phyloP scores from a whole-genome alignment of 2,329 filamentous ascomycete species.

The Aspergillus tanneri region DNA sequence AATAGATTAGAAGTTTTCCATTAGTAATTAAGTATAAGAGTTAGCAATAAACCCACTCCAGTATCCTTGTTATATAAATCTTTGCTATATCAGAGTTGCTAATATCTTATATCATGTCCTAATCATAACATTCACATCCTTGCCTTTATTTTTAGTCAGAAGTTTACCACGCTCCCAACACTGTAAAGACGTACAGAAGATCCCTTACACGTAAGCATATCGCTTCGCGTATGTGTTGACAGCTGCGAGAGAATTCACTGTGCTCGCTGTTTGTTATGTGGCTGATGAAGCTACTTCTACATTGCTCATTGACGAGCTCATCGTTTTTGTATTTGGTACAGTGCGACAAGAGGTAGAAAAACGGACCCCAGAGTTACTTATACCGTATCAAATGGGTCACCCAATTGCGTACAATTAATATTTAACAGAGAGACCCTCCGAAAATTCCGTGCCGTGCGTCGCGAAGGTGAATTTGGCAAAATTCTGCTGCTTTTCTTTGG shows the following conservation, averaged over 20 bases:
- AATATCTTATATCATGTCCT: too few species aligned
- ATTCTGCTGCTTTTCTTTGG: slow-evolving; percentile 16
- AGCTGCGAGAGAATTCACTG: slow-evolving; percentile 37
- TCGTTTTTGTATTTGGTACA: slow-evolving; percentile 44
- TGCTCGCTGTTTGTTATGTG: slow-evolving; percentile 34
- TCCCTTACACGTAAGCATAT: too few species aligned
- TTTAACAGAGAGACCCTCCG: slow-evolving; percentile 37
- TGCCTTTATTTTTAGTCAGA: too few species aligned
- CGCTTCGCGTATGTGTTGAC: too few species aligned
- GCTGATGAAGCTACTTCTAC: slow-evolving; percentile 43
- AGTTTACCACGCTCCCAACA: too few species aligned
- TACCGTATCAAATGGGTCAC: slow-evolving; percentile 41
- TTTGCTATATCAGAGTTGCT: too few species aligned
- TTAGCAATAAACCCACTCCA: too few species aligned
- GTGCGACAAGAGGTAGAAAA: slow-evolving; percentile 37
- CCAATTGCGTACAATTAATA: slow-evolving; percentile 41
- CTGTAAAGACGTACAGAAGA: too few species aligned
- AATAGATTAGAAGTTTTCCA: too few species aligned
- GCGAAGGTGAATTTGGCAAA: slow-evolving; percentile 11
- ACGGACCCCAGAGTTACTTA: slow-evolving; percentile 50
- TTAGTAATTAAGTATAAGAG: too few species aligned
- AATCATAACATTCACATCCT: too few species aligned
- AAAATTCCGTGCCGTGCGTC: slow-evolving; percentile 18
- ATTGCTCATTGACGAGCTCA: slow-evolving; percentile 37
- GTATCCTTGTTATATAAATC: too few species aligned